These are phyloP conservation scores for Colletotrichum noveboracense DNA, from an alignment of 2,329 filamentous ascomycete genomes.

Conservation along the genomic window DNA sequence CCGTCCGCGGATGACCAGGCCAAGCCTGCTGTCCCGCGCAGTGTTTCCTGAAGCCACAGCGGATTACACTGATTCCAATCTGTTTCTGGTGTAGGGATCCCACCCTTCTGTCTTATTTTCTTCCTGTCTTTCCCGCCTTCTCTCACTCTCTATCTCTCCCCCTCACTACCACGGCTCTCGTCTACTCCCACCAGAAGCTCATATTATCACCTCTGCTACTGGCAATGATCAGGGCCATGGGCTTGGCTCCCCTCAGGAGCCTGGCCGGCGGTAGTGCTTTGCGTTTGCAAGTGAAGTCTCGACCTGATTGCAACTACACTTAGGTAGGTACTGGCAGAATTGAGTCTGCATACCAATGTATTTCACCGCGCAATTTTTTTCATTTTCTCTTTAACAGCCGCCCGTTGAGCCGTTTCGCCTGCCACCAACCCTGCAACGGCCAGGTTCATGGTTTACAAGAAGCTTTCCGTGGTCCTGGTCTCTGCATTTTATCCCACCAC, in stretches of 20 bases:
- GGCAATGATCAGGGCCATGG: background rate
- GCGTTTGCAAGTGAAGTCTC: background rate
- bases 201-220: background rate
- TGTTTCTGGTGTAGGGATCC: background rate
- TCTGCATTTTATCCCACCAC: constrained; percentile 15
- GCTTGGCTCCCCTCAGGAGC: background rate
- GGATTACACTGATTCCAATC: constrained; percentile 7
- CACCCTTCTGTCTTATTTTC: background rate
- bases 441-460: constrained; percentile 18
- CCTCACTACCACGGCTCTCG: background rate
- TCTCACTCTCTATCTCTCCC: background rate
- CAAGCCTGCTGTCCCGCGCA: constrained; percentile 14
- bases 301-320: background rate
- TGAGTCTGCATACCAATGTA: background rate
- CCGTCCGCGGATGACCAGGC: constrained; percentile 3
- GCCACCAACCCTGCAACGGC: background rate
- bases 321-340: background rate
- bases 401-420: background rate
- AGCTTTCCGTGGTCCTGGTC: constrained; percentile 16
- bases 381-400: background rate
- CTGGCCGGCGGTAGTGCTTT: background rate
- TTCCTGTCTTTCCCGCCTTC: background rate
- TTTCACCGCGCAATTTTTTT: background rate
- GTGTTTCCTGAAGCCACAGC: constrained; percentile 17
- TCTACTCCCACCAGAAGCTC: background rate